Base-by-base conservation (phyloP, 148 eudicot species). In the Beta vulgaris region DNA sequence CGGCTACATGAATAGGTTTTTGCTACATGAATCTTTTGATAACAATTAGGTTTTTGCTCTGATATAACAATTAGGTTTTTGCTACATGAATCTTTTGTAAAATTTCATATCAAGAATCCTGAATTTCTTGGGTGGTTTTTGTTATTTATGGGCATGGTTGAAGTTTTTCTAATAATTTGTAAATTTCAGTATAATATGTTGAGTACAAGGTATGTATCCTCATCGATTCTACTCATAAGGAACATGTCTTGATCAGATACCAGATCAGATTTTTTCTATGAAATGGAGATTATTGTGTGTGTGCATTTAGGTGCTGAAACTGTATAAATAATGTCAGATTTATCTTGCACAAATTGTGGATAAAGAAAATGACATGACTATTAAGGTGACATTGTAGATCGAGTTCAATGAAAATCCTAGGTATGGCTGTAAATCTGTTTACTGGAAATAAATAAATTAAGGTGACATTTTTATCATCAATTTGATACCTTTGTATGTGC, bases 61-160 rank as follows among this genome's bases (percentile, higher is more conserved):
- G 26, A 42, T n/a, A n/a, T 28, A n/a, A 74, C 44, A 64, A 49
- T 74, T 74, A 74, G 77, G 77, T 74, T 74, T 58, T 63, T 74
- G 68, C 73, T 40, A 31, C 69, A 18, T 28, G 13, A 49, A 10
- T 65, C 4, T 28, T 36, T 60, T 31, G 65, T 23, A 23, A 18
- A 32, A 49, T 60, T 65, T 14, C 51, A 31, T 61, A 16, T 61
- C 51, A 57, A 48, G 29, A 63, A 63, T 59, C 65, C 23, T 42
- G 49, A 40, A 68, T 68, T 69, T 31, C n/a, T 55, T 42, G 23
- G 29, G 51, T 8, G 39, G 6, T 14, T 36, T 66, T 18, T 26
- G 14, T 3, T 68, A 2, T 31, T 57, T 42, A 37, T 49, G 69
- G 69, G 55, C 40, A 25, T 55, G 35, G n/a, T 31, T 67, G 32